Percentiles rank a stretch among this genome's conserved stretches.
These are phyloP conservation scores for Lachnum nothofagi DNA, from an alignment of 2,329 filamentous ascomycete genomes.

Conservation along the genomic window DNA sequence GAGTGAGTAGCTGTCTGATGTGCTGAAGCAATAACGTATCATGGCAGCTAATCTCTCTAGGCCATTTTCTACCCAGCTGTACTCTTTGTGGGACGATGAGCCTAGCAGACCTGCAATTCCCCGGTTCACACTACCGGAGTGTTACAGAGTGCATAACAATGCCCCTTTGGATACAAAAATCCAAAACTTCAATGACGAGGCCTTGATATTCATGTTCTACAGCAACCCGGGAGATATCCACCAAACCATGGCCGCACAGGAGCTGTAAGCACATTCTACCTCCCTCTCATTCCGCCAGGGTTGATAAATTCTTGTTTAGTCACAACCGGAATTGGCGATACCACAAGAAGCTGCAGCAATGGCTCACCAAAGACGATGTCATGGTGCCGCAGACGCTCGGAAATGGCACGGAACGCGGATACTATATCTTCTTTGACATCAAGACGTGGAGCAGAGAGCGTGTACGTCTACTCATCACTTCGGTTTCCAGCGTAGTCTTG, in stretches of 20 bases:
- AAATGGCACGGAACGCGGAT: slow-evolving; percentile 57
- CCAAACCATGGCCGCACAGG: slow-evolving; percentile 58
- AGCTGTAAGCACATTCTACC: slow-evolving; percentile 46
- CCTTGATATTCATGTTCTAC: slow-evolving; percentile 66
- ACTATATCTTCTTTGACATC: slow-evolving; percentile 62
- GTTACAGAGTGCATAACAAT: slow-evolving; percentile 62
- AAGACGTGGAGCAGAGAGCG: slow-evolving; percentile 58
- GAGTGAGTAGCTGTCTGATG: slow-evolving; percentile 44
- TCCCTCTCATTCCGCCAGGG: background rate
- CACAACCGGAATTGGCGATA: slow-evolving; percentile 63
- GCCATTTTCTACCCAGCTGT: slow-evolving; percentile 52
- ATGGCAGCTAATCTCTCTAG: slow-evolving; percentile 22
- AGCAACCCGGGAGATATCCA: slow-evolving; percentile 58
- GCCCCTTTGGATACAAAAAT: slow-evolving; percentile 62
- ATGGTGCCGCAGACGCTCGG: slow-evolving; percentile 58
- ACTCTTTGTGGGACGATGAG: slow-evolving; percentile 56
- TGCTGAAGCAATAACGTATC: background rate
- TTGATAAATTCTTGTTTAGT: slow-evolving; percentile 34
- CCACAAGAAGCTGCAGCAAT: slow-evolving; percentile 62
- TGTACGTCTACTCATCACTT: slow-evolving; percentile 43
- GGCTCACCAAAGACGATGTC: slow-evolving; percentile 63
- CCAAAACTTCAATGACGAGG: slow-evolving; percentile 63
- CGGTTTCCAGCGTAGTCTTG: background rate
- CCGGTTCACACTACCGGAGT: slow-evolving; percentile 57
- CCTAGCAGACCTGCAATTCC: slow-evolving; percentile 54